Base-by-base conservation (phyloP, 371 early-diverging fungal genomes). In the Smittium culicis region DNA sequence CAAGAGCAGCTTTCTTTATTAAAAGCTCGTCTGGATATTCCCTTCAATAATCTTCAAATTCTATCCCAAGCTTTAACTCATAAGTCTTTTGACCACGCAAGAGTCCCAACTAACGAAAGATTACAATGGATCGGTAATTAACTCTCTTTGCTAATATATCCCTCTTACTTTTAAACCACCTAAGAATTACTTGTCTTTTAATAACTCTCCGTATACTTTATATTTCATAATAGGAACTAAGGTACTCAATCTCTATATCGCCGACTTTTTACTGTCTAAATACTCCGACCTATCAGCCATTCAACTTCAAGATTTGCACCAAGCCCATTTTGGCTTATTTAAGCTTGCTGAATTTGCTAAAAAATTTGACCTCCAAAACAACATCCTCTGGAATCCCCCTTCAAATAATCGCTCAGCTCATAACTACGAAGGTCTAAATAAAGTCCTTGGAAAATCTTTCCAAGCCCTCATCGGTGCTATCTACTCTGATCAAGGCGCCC, bases 391-490 rank as follows among this genome's bases (percentile, higher is more conserved):
- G 88, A 80, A 81, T 35, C 25, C 57, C 8, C 57, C 14, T 25
- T 57, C 57, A 20, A 3, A 57, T 27, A 57, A 57, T 57, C 70
- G 74, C 14, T 66, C 68, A n/a, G 30, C 35, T n/a, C 55, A n/a
- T 25, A 60, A 62, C 8, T 20, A 60, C 3, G 57, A 62, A 0
- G 79, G 77, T 3, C 72, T 72, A n/a, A 70, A 75, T 56, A 78
- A 77, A 63, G 80, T 83, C 56, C 58, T 87, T 66, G 78, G 81
- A 35, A 79, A 81, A 61, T 76, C 83, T 27, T 78, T 91, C 61
- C 79, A 86, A 68, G 87, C 91, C 0, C 74, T 93, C 11, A 75
- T 94, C 35, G 97, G 95, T 34, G 92, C 93, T 17, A 62, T 94
- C 20, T 91, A 90, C 73, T 77, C 79, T 65, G 88, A 91, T 14